phyloP scores from a whole-genome alignment of 306 rosid species.

The Castanea mollissima region DNA sequence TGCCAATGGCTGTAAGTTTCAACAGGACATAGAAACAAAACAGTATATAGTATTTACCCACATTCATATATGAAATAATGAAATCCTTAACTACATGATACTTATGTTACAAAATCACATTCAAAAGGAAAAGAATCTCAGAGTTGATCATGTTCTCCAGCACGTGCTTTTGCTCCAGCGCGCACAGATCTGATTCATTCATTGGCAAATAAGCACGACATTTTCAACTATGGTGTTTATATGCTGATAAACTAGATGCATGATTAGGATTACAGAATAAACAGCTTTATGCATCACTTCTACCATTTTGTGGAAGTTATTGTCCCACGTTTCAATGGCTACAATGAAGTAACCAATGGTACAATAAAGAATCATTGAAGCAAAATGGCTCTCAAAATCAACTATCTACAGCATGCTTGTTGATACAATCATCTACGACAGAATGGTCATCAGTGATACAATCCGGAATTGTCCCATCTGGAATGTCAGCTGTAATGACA shows the following conservation, averaged over 20 bases:
- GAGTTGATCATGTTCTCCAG: too few relatives aligned
- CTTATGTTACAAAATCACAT: too few relatives aligned
- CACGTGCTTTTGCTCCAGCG: too few relatives aligned
- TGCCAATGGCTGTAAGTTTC: too few relatives aligned
- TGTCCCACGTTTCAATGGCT: constrained; percentile 11
- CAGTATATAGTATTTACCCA: too few relatives aligned
- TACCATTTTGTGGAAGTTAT: background rate
- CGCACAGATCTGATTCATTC: background rate
- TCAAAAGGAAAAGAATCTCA: too few relatives aligned
- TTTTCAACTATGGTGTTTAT: background rate
- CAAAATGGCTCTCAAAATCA: constrained; percentile 17
- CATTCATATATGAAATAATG: too few relatives aligned
- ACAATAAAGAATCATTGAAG: background rate
- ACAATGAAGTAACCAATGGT: constrained; percentile 21
- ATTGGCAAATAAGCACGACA: background rate
- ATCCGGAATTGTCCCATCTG: constrained; percentile 17
- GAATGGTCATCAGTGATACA: constrained; percentile 22
- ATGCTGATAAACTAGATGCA: background rate
- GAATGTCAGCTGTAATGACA: constrained; percentile 12
- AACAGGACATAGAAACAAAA: too few relatives aligned
- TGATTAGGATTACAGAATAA: too few relatives aligned
- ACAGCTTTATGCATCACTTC: background rate
- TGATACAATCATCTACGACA: constrained; percentile 14
- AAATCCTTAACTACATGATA: too few relatives aligned
- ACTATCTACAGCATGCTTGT: constrained; percentile 25